phyloP scores from a whole-genome alignment of 2,329 filamentous ascomycete genomes.

The Myriosclerotinia duriaeana region DNA sequence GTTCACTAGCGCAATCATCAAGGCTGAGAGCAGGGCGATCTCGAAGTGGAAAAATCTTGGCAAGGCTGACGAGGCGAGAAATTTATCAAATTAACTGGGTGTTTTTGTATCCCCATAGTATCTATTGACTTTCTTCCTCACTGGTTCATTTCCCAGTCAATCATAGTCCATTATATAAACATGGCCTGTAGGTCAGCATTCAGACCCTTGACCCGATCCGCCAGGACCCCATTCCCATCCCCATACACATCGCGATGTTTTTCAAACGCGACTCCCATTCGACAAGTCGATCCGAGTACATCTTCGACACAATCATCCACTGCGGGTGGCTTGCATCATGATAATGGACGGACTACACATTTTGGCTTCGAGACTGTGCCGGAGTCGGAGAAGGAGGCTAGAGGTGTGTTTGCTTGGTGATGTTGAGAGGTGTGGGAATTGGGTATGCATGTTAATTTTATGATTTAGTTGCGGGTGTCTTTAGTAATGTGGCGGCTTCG shows the following conservation, averaged over 20 bases:
- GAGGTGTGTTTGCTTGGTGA: slow-evolving; percentile 33
- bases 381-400: slow-evolving; percentile 41
- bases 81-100: background rate
- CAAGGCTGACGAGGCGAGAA: slow-evolving; percentile 22
- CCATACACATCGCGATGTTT: slow-evolving; percentile 8
- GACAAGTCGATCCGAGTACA: slow-evolving; percentile 25
- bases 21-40: too few relatives aligned
- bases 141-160: background rate
- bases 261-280: slow-evolving; percentile 28
- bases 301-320: slow-evolving; percentile 11
- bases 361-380: slow-evolving; percentile 42
- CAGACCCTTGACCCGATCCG: slow-evolving; percentile 31
- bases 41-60: background rate
- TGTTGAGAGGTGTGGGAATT: too few relatives aligned
- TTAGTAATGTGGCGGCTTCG: slow-evolving; percentile 82
- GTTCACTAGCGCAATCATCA: background rate
- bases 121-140: background rate
- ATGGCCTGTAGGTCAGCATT: slow-evolving; percentile 36
- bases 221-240: slow-evolving; percentile 27
- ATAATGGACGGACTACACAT: slow-evolving; percentile 39
- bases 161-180: background rate
- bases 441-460: slow-evolving; percentile 21
- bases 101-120: background rate
- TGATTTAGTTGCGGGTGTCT: slow-evolving; percentile 64
- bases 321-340: slow-evolving; percentile 32